Percentiles rank a stretch among this genome's conserved stretches.
Evolutionary conservation across 306 rosid species (phyloP).

Genomic region (Ceratonia siliqua): DNA sequence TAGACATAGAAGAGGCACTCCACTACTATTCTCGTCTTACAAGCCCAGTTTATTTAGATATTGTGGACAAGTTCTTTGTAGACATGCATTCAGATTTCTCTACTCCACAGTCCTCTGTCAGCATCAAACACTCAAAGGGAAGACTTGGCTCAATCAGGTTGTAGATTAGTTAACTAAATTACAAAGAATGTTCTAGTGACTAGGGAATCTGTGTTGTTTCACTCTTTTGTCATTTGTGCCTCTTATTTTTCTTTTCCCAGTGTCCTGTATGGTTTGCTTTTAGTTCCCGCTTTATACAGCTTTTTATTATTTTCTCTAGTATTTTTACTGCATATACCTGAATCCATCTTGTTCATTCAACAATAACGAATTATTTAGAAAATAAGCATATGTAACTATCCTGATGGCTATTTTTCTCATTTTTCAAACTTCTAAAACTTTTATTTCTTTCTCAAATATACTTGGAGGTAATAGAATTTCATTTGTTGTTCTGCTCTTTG

Average conservation of each 20-base stretch:
- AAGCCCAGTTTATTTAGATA: slow-evolving; percentile 88
- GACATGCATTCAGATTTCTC: slow-evolving; percentile 75
- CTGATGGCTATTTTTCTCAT: background rate
- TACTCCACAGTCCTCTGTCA: slow-evolving; percentile 49
- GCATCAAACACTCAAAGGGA: slow-evolving; percentile 54
- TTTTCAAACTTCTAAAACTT: background rate
- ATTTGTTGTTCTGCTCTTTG: background rate
- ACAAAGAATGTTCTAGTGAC: slow-evolving; percentile 38
- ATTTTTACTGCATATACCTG: slow-evolving; percentile 32
- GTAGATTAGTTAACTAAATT: slow-evolving; percentile 46
- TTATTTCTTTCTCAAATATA: slow-evolving; percentile 10
- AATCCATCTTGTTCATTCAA: slow-evolving; percentile 25
- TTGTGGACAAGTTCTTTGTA: slow-evolving; percentile 82
- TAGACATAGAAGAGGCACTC: slow-evolving; percentile 92
- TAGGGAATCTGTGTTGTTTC: slow-evolving; percentile 34
- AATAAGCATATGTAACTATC: background rate
- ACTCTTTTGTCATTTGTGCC: slow-evolving; percentile 18
- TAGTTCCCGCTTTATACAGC: slow-evolving; percentile 26
- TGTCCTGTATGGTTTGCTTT: slow-evolving; percentile 32
- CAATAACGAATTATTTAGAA: slow-evolving; percentile 6
- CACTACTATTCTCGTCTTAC: slow-evolving; percentile 92
- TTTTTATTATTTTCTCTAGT: background rate
- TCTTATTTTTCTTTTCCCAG: background rate
- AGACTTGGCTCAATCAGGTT: slow-evolving; percentile 55
- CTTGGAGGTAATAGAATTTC: background rate